Percentiles rank a stretch among this genome's conserved stretches.
Conservation (phyloP, 2,329 filamentous ascomycete genomes). For the Claviceps humidiphila region DNA sequence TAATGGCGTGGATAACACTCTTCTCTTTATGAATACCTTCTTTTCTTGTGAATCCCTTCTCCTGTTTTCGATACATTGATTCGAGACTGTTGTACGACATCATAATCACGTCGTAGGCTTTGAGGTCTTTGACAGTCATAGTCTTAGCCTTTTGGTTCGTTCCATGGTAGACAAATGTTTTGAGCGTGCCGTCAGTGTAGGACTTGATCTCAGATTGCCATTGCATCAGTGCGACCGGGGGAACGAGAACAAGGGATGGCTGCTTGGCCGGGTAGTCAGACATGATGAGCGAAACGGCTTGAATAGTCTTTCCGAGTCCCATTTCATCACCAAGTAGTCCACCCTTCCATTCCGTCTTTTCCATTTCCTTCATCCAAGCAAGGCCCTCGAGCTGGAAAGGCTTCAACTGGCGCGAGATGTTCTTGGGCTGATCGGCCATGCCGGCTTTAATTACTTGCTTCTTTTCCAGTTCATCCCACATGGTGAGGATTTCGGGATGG, state of each 20-base stretch:
- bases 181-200: conserved; percentile 77
- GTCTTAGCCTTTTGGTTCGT: conserved; percentile 74
- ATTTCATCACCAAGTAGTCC: conserved; percentile 94
- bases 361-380: conserved; percentile 88
- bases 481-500: conserved; percentile 67
- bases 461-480: conserved; percentile 69
- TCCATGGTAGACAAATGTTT: conserved; percentile 82
- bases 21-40: conserved; percentile 68
- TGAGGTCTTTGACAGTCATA: conserved; percentile 60
- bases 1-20: conserved; percentile 68
- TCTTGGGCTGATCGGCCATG: conserved; percentile 38
- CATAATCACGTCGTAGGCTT: conserved; percentile 84
- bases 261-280: conserved; percentile 79
- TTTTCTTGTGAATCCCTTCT: conserved; percentile 75
- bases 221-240: conserved; percentile 89
- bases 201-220: conserved; percentile 74
- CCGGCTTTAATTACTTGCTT: conserved; percentile 51
- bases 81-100: conserved; percentile 92
- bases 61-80: conserved; percentile 83
- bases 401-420: conserved; percentile 75
- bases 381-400: conserved; percentile 89
- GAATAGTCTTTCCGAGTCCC: conserved; percentile 97
- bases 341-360: conserved; percentile 72
- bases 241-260: conserved; percentile 78
- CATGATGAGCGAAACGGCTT: conserved; percentile 96